Evolutionary conservation across 352 stramenopile species (phyloP), one percentile per base, ranked within the genome.

Genomic region (Pythium scleroteichum): DNA sequence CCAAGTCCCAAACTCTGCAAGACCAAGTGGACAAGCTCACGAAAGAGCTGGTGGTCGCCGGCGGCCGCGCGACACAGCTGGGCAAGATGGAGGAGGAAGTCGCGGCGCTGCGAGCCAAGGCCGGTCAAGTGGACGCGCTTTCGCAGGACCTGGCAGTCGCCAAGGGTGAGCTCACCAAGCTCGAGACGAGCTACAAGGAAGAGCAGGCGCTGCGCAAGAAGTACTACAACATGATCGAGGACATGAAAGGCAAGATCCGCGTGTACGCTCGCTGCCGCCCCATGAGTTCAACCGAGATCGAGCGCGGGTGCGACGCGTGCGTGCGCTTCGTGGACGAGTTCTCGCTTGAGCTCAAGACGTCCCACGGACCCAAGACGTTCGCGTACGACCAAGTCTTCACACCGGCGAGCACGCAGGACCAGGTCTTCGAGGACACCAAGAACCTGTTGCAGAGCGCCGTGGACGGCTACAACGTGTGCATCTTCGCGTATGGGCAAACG

Each of bases 191-290:
- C 59, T 96, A 96, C 70, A 83, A 79, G 20, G 87, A 96, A 54
- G 90, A 97, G 61, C 85, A 97, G 62, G 63, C 77, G 22, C 76
- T 98, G 56, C 85, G 92, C 20, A 97, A 97, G 76, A 98, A 97
- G 62, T 97, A 98, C 66, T 97, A 95, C 80, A 98, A 98, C 72
- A 87, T 88, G 77, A 97, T 98, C 67, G 93, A 98, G 64, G 92
- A 98, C 74, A 97, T 98, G 88, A 98, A 98, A 63, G 92, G 92
- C 32, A 98, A 97, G 71, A 98, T 98, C 68, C 85, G 92, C 29
- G 92, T 98, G 19, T 98, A 86, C 68, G 90, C 88, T 20, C 87
- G 92, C 16, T 97, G 90, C 64, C 86, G 91, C 5, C 93, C 93
- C 45, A 96, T 98, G 78, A 96, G 88, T 29, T 64, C 66, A 22